These are phyloP conservation scores for Didymellaceae sp. DNA, from an alignment of 2,329 filamentous ascomycete species.

Conservation along the genomic window DNA sequence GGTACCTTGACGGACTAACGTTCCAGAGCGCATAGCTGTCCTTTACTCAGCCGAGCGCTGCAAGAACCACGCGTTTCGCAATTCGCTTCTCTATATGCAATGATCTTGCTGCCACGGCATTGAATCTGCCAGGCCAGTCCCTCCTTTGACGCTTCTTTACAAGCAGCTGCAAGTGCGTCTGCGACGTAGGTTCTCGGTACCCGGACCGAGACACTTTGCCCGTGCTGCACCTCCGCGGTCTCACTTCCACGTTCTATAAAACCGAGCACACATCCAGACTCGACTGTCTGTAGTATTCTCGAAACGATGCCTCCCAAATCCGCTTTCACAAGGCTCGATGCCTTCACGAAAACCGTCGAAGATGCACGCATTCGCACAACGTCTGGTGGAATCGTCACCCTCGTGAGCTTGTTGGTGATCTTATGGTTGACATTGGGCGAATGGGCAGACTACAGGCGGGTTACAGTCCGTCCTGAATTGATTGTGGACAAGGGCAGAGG, in stretches of 20 bases:
- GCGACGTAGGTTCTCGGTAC: constrained; percentile 16
- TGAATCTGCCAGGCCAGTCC: constrained; percentile 28
- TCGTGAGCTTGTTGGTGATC: constrained; percentile 86
- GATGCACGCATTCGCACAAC: constrained; percentile 96
- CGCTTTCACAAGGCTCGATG: constrained; percentile 94
- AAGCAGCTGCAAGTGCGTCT: constrained; percentile 21
- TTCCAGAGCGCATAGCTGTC: constrained; percentile 40
- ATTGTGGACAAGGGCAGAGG: constrained; percentile 97
- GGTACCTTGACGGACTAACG: constrained; percentile 24
- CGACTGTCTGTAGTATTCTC: constrained; percentile 16
- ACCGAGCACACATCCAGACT: constrained; percentile 5
- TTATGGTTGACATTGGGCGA: constrained; percentile 91
- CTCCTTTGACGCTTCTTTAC: constrained; percentile 20
- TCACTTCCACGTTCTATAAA: constrained; percentile 16
- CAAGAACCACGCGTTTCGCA: constrained; percentile 31
- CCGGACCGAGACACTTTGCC: constrained; percentile 18
- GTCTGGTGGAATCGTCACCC: constrained; percentile 92
- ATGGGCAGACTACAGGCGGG: constrained; percentile 89
- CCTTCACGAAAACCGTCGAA: constrained; percentile 99
- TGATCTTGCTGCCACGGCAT: constrained; percentile 31
- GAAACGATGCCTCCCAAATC: constrained; percentile 82
- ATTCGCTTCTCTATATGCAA: constrained; percentile 31
- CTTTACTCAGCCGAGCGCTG: constrained; percentile 40
- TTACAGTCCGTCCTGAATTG: constrained; percentile 88
- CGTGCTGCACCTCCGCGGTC: constrained; percentile 20